Base-by-base conservation (phyloP, 2,329 filamentous ascomycete species). In the Aspergillus awamori region DNA sequence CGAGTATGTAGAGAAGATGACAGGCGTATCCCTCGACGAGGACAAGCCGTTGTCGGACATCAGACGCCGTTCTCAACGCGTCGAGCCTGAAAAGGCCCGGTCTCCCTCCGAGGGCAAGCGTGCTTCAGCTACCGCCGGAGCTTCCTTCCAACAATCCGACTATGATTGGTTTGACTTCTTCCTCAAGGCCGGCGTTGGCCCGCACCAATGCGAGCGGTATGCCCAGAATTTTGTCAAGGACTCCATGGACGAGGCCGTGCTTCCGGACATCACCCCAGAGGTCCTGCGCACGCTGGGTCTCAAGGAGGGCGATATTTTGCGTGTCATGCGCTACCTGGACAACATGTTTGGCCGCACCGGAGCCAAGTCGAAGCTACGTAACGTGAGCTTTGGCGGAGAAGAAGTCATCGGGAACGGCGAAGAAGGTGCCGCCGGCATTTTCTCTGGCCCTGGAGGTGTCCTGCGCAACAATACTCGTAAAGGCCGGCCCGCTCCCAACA, bases 91-190 rank as follows among this genome's bases (percentile, higher is more conserved):
- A 17, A 66, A 83, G 74, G 59, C 64, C 61, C 73, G 69, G 53
- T 71, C 67, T 45, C 73, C 70, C 47, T 65, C 69, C 47, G 72
- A 75, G 8, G 65, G 66, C 61, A 79, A 82, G 26, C 81, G 75
- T 22, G 41, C 41, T 24, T 36, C 33, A 36, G 41, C n/a, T 22
- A 45, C 41, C 59, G 70, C 78, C 26, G 79, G 76, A 58, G 74
- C 72, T 54, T 71, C 74, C 60, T 72, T 76, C 63, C 79, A 79
- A 57, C 71, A 69, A 48, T 70, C 72, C 8, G 89, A 95, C 52
- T 96, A 98, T 74, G 95, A 99, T 75, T 99, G 95, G 95, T 99
- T 99, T 72, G 93, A 97, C 74, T 98, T 99, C 80, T 99, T 99
- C 83, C 81, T 99, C 43, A 88, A 89, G 65, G 96, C 93, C 74